Evolutionary conservation across 2,329 filamentous ascomycete species (phyloP), one percentile per base, ranked within the genome.

Genomic region (Aschersonia sp.): DNA sequence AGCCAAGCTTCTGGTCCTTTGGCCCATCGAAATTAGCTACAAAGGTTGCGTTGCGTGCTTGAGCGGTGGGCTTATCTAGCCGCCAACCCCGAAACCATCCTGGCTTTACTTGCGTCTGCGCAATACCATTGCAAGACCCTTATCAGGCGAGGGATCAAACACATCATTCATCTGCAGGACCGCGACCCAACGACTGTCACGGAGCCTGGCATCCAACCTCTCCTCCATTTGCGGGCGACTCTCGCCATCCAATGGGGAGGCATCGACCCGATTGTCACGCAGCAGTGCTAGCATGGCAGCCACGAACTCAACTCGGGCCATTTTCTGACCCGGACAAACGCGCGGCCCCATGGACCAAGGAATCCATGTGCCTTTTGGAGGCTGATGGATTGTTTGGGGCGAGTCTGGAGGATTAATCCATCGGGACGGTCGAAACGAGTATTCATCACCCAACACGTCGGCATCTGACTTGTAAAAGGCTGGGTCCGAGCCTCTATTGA

Each of bases 251-350:
- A 48, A n/a, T 28, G 43, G 43, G 10, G 40, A 42, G 4, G 43
- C 43, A 4, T 48, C 47, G 1, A 48, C 30, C 29, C 43, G 35
- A 31, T 48, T 29, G 6, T 38, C 9, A 9, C 43, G 32, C 43
- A 48, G 43, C 32, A 74, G 52, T 2, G 63, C 62, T 49, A 66
- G 55, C 30, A 77, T 54, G 2, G 70, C 65, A 9, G 65, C 66
- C 4, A 68, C 65, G 55, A 77, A 75, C 55, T 78, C 74, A 2
- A 77, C 73, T 20, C 77, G 70, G 1, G 72, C 63, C 64, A 78
- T 72, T 54, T 75, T 75, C 61, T 70, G 64, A 1, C 74, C 74
- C 0, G 72, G 72, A 54, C 74, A 77, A 4, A 70, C 58, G 4
- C 74, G 57, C 9, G 72, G 71, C 0, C 74, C 73, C 3, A 52